Base-by-base conservation (phyloP, 164 flowering plant genomes). In the Sedum album region DNA sequence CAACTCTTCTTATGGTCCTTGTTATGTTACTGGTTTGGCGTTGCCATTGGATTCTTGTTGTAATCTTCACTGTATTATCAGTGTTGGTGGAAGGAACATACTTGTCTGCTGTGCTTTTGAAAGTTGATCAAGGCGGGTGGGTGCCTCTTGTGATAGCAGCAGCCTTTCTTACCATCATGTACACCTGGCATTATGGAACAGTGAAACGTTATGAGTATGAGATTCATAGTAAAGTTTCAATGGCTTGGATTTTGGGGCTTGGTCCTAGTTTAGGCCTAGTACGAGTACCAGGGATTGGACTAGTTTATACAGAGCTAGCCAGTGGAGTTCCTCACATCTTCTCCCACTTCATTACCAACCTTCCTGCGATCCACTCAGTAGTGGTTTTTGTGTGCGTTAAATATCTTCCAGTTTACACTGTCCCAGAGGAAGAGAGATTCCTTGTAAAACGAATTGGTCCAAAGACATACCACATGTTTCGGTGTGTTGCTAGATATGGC, bases 101-200 rank as follows among this genome's bases (percentile, higher is more conserved):
- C 46, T 65, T 65, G 46, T 65, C 67, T 35, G 67, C 67, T 9
- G 67, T 70, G 35, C 84, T 95, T 60, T 79, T 85, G 73, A 95
- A 95, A 79, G 66, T 95, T n/a, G 83, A 86, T 66, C 97, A 95
- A 83, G 99, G 99, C 42, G 99, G 99, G 0, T 92, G 97, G 97
- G 97, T 89, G 51, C 97, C 99, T 0, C 94, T 95, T 10, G 97
- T 84, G 39, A 90, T 92, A 25, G 88, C 99, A 17, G 90, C 85
- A 18, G 86, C 83, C 38, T 90, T 89, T 74, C 82, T 90, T 20
- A 1, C 92, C 66, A 80, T 92, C 68, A 95, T 95, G 67, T 65
- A 65, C 8, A 65, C 46, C 31, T 65, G 67, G 67, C 99, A 95
- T 72, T 95, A 95, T 33, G 97, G 97, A 15, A 89, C 97, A 5